Evolutionary conservation across 1,284 basidiomycete genomes (phyloP), one percentile per base, ranked within the genome.

Genomic region (Blastosporella zonata): DNA sequence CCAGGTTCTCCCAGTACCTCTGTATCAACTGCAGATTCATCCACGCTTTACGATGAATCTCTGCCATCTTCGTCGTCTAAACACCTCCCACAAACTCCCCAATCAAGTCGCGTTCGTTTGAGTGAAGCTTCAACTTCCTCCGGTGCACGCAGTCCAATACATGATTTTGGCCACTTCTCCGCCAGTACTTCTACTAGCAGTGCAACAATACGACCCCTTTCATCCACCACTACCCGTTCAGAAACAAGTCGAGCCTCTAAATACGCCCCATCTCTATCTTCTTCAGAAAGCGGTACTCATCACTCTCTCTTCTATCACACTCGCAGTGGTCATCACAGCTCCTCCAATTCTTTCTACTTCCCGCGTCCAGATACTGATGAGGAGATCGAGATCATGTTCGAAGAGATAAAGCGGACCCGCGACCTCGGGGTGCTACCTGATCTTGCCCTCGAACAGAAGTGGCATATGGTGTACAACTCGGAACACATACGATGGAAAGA

Each of bases 391-490:
- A 69, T 67, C 2, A 68, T 93, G 47, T 96, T 95, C 62, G 79
- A 89, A 55, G 79, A 82, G 47, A 79, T 95, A 44, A 78, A 82
- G 55, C 75, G 78, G 42, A 83, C 79, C 44, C 79, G 88, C 35
- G 85, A 82, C 56, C 65, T 91, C 8, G 78, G 70, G 17, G 78
- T 79, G 18, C 65, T 87, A 36, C 77, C 79, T 0, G 71, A 74
- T 38, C 70, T 94, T 22, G 63, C 81, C 0, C 76, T 88, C 23
- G 89, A 94, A 43, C 93, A 93, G 65, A 98, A 97, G 68, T 98
- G 95, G 95, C 77, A 79, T 54, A 83, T 98, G 62, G 89, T 98
- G 8, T 82, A 89, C 65, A 92, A 85, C 56, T 88, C 92, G 59
- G 87, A 89, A 59, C 84, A 88, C 47, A 77, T 88, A 49, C 81